Evolutionary conservation across 495 filamentous ascomycete genomes (phyloP).

Genomic region (Tricharina praecox): DNA sequence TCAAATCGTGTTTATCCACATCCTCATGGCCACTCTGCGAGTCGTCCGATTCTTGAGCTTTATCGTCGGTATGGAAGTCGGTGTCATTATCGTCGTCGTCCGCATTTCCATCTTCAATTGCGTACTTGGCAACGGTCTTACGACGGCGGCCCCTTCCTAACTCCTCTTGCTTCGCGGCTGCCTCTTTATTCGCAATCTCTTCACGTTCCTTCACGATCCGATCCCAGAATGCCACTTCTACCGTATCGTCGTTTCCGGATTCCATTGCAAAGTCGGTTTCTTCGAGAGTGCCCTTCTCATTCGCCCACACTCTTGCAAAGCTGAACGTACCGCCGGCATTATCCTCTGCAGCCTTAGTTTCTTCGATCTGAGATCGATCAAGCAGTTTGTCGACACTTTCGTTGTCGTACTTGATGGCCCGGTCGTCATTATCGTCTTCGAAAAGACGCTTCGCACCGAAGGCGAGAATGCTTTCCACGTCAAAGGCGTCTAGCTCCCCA

Average conservation of each 20-base stretch:
- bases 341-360: constrained; percentile 37
- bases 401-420: constrained; percentile 54
- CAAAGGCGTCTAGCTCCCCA: constrained; percentile 46
- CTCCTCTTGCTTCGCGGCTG: constrained; percentile 42
- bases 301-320: constrained; percentile 83
- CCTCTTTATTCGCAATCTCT: constrained; percentile 51
- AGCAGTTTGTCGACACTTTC: constrained; percentile 72
- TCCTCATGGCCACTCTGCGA: constrained; percentile 27
- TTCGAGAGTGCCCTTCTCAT: constrained; percentile 40
- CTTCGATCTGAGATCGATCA: constrained; percentile 66
- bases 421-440: constrained; percentile 43
- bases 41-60: constrained; percentile 18
- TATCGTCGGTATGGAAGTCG: constrained; percentile 30
- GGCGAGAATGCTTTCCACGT: constrained; percentile 75
- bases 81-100: constrained; percentile 27
- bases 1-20: too few relatives aligned
- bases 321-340: constrained; percentile 65
- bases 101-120: constrained; percentile 26
- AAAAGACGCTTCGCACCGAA: constrained; percentile 81
- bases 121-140: constrained; percentile 33
- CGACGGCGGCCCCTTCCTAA: constrained; percentile 65
- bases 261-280: constrained; percentile 38
- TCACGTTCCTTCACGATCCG: constrained; percentile 71
- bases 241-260: constrained; percentile 36
- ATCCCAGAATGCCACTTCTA: constrained; percentile 59